Base-by-base conservation (phyloP, 2,329 filamentous ascomycete species). In the Lecanoromycetidae sp. region DNA sequence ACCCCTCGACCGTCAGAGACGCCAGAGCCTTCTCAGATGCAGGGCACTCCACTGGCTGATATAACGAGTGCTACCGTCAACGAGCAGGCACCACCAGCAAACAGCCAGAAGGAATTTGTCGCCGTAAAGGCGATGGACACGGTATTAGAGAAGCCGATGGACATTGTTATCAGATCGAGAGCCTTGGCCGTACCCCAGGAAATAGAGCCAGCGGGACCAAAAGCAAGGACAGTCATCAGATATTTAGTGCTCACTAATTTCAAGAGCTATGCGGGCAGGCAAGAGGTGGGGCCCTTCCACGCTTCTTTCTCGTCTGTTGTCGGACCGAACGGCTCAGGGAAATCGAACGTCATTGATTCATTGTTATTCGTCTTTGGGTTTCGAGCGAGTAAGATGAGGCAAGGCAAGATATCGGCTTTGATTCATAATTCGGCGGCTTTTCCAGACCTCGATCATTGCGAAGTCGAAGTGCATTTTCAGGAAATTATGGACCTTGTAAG, bases 341-440 rank as follows among this genome's bases (percentile, higher is more conserved):
- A 98, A 64, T 96, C 91, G 19, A 98, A 98, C 58, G 93, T 98
- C 53, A 98, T 98, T 61, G 91, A 98, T 66, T 95, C 91, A 2
- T 71, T 98, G 23, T 77, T 98, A 1, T 98, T 98, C 60, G 91
- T 98, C n/a, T 98, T 98, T 61, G 91, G 93, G 45, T 98, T 98
- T 70, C 82, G 91, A 51, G 91, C 91, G 34, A 96, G 90, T 72
- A 98, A 98, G 68, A 98, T 98, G 91, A 78, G 91, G 59, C 91
- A 98, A 64, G 91, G 91, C 60, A 98, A 98, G 68, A 87, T 98
- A 39, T 98, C 91, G 1, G 91, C 91, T 3, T 71, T 98, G 40
- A 98, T 98, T 56, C 91, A 98, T 68, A 98, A 96, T 63, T 96
- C 91, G 10, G 88, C 87, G 0, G 77, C 84, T 47, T 79, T 84